Percentiles rank a stretch among this genome's conserved stretches.
phyloP scores from a whole-genome alignment of 2,329 filamentous ascomycete species.

The Fusarium algeriense region DNA sequence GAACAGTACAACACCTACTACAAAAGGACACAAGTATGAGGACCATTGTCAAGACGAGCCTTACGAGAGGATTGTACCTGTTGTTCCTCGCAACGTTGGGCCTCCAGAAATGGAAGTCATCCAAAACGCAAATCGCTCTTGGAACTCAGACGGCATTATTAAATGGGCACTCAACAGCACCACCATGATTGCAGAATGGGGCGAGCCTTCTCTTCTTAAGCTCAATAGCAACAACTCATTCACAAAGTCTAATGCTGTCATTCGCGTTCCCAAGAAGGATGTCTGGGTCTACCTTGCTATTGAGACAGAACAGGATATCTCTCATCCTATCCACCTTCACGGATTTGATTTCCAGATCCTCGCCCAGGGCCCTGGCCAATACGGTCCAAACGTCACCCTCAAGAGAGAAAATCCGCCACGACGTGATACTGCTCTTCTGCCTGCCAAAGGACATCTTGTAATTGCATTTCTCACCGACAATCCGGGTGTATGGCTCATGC shows the following conservation, averaged over 20 bases:
- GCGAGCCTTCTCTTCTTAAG: conserved; percentile 46
- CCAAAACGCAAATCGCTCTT: conserved; percentile 46
- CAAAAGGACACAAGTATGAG: conserved; percentile 11
- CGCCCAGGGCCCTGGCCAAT: conserved; percentile 45
- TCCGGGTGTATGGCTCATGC: conserved; percentile 64
- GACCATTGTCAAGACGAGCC: conserved; percentile 54
- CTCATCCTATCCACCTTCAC: conserved; percentile 55
- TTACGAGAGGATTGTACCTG: conserved; percentile 52
- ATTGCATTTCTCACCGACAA: conserved; percentile 64
- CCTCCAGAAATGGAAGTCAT: conserved; percentile 46
- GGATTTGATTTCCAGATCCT: conserved; percentile 53
- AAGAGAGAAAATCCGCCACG: conserved; percentile 60
- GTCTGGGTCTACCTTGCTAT: conserved; percentile 51
- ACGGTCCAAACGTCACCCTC: conserved; percentile 35
- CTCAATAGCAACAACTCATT: conserved; percentile 42
- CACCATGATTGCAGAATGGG: conserved; percentile 50
- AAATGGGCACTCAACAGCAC: conserved; percentile 60
- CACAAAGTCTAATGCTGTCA: conserved; percentile 46
- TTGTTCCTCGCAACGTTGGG: conserved; percentile 51
- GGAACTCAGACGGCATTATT: conserved; percentile 53
- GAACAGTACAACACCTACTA: conserved; percentile 34
- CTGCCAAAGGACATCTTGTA: conserved; percentile 59
- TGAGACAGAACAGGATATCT: conserved; percentile 42
- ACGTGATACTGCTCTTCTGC: conserved; percentile 65
- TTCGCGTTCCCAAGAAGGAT: conserved; percentile 46